Evolutionary conservation across 345 rosid genomes (phyloP), one percentile per base, ranked within the genome.

Genomic region (Arabidopsis arenosa): DNA sequence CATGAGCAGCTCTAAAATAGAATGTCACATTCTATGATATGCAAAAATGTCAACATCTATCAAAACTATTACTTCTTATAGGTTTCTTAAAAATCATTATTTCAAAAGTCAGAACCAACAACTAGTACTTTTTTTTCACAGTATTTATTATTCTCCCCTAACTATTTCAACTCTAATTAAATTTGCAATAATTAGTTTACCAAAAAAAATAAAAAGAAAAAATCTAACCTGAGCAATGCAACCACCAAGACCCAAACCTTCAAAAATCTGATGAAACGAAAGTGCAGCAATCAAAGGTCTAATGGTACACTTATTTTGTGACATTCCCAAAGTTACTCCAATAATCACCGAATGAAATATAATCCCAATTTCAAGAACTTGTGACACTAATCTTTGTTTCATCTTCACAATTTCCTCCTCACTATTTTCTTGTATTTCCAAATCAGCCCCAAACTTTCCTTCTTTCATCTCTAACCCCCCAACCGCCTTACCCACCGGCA

Each of bases 171-270:
- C 35, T 23, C 14, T 33, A n/a, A 15, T 55, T 21, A 0, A 36
- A 36, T 23, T 35, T 26, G 33, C 60, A 66, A 23, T 36, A 56
- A 57, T 26, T 53, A 18, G 28, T 13, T 3, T 47, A 47, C 48
- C n/a, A 1, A 2, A 7, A 4, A 56, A 35, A 35, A 37, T 7
- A 8, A 17, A 14, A 28, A 21, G 1, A 39, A 55, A 63, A 18
- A 18, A 18, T 0, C 43, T n/a, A 75, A 94, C 98, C 97, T 92
- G 98, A 61, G 97, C 98, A 53, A 94, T 92, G 90, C 98, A 94
- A 63, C 98, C 98, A 49, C 98, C 98, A 39, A 94, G 98, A 4
- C 97, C 98, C 84, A 94, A 86, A 30, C 97, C 98, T 74, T 94
- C 97, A 15, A 94, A 94, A 75, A 92, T 87, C 84, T 94, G 97